Conservation (phyloP, 495 filamentous ascomycete species). For the Aspergillus affinis region DNA sequence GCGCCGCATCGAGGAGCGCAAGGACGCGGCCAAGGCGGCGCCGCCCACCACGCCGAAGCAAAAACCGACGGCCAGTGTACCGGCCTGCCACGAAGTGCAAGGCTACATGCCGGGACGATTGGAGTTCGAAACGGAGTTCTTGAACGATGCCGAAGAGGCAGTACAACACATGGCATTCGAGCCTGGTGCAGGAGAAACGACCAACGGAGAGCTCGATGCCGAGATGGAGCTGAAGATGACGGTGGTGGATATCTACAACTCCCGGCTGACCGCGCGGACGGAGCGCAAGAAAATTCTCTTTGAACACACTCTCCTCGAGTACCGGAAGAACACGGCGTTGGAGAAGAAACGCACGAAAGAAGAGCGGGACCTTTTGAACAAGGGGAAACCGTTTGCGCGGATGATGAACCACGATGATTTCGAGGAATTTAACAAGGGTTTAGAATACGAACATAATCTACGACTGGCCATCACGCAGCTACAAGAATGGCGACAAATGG, state of each 20-base stretch:
- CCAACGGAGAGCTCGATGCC: conserved; percentile 81
- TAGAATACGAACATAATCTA: conserved; percentile 88
- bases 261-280: conserved; percentile 83
- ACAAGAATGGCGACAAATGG: conserved; percentile 88
- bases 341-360: conserved; percentile 98
- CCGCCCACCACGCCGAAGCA: conserved; percentile 85
- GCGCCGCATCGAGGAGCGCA: conserved; percentile 86
- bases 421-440: conserved; percentile 74
- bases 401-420: conserved; percentile 96
- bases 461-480: conserved; percentile 86
- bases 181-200: conserved; percentile 87
- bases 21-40: conserved; percentile 82
- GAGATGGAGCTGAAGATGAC: conserved; percentile 98
- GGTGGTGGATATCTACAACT: conserved; percentile 98
- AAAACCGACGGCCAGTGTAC: conserved; percentile 91
- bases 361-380: conserved; percentile 84
- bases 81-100: conserved; percentile 94
- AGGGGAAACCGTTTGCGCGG: conserved; percentile 91
- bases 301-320: conserved; percentile 89
- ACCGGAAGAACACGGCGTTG: conserved; percentile 76
- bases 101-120: conserved; percentile 98
- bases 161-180: conserved; percentile 99
- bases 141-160: conserved; percentile 96
- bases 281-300: conserved; percentile 97
- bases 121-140: conserved; percentile 96